Evolutionary conservation across 345 rosid species (phyloP).

Genomic region (Populus davidiana): DNA sequence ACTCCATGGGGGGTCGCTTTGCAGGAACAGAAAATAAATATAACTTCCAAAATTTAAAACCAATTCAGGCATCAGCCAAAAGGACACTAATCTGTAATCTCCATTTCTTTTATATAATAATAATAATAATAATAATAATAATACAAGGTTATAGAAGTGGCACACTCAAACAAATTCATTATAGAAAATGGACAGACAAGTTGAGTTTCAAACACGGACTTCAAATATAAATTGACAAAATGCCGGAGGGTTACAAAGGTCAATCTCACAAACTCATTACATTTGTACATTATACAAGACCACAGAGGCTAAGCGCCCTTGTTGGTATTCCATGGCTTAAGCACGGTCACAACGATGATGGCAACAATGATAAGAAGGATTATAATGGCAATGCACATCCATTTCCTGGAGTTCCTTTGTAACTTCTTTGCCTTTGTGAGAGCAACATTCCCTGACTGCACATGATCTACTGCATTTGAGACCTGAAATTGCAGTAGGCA

Average conservation of each 20-base stretch:
- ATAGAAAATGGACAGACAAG: neutral
- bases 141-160: neutral
- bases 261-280: conserved; percentile 8
- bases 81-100: neutral
- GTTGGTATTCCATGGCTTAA: conserved; percentile 77
- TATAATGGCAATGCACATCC: conserved; percentile 86
- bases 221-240: conserved; percentile 9
- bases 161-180: neutral
- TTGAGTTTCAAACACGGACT: neutral
- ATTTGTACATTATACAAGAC: conserved; percentile 29
- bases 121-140: conserved; percentile 4
- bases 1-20: neutral
- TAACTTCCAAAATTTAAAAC: neutral
- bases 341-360: conserved; percentile 58
- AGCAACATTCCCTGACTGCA: conserved; percentile 70
- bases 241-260: conserved; percentile 14
- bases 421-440: conserved; percentile 66
- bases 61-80: neutral
- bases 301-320: conserved; percentile 54
- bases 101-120: neutral
- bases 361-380: conserved; percentile 73
- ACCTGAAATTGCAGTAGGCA: conserved; percentile 40
- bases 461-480: conserved; percentile 86
- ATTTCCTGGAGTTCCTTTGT: conserved; percentile 81
- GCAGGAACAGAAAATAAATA: neutral